Evolutionary conservation across 2,329 filamentous ascomycete species (phyloP).

Genomic region (Colletotrichum musicola): DNA sequence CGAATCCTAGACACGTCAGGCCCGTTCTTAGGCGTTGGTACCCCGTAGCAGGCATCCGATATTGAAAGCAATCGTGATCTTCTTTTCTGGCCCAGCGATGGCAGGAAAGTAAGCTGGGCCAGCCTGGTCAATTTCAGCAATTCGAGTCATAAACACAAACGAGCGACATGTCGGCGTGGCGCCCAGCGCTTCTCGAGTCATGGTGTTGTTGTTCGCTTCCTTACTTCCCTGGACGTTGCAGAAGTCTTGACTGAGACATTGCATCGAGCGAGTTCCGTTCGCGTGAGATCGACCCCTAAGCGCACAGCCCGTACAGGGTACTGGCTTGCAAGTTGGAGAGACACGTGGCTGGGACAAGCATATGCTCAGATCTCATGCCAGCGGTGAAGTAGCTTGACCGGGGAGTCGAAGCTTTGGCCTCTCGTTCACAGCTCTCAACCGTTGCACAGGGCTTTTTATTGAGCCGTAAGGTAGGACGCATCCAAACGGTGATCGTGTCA

Average conservation of each 20-base stretch:
- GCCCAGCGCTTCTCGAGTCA: conserved; percentile 6
- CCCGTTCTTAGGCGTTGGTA: not conserved
- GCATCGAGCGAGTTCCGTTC: not conserved
- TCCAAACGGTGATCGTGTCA: not conserved
- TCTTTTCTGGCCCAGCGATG: not conserved
- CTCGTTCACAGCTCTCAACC: conserved; percentile 7
- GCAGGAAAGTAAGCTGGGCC: not conserved
- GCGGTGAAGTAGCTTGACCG: conserved; percentile 7
- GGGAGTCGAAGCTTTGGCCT: not conserved
- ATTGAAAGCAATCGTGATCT: not conserved
- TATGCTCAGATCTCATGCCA: not conserved
- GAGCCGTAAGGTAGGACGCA: not conserved
- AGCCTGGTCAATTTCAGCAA: not conserved
- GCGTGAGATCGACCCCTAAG: conserved; percentile 19
- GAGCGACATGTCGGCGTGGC: not conserved
- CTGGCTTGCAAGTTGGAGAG: not conserved
- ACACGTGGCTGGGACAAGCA: conserved; percentile 2
- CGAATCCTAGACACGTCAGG: not conserved
- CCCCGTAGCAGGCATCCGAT: not conserved
- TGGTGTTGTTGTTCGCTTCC: not conserved
- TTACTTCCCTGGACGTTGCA: not conserved
- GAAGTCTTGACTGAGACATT: conserved; percentile 15
- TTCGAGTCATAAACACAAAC: not conserved
- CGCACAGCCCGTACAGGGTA: not conserved
- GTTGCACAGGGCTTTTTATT: not conserved